Evolutionary conservation across 1,284 basidiomycete genomes (phyloP), one percentile per base, ranked within the genome.

Genomic region (Irpex sp.): DNA sequence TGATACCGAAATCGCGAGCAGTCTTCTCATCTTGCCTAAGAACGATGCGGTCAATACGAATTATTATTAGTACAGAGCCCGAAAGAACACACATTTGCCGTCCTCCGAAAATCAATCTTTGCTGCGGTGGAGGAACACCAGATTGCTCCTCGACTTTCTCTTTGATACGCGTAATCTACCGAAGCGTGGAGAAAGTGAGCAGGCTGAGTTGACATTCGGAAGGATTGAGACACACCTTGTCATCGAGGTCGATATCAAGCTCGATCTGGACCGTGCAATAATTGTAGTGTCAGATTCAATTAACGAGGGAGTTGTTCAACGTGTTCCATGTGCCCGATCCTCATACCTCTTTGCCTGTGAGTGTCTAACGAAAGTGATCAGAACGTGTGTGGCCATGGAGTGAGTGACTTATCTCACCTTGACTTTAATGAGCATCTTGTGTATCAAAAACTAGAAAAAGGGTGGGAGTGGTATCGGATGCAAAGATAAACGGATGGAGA

Each of bases 81-180:
- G 49, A 19, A 11, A 43, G 49, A 19, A 84, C 94, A 75, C 71
- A 98, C 97, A 99, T 92, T 73, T 98, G 97, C 75, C 97, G 89
- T 54, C 97, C 97, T 71, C 87, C 80, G 75, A 93, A 98, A 75
- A 99, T 99, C 70, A 99, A 78, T 64, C 97, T 88, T 76, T 99
- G 97, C 77, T 99, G 97, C 47, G 85, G 93, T 65, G 97, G 97
- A 15, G 97, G 97, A 57, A 99, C 97, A 71, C 97, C 97, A 49
- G 96, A 97, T 78, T 99, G 97, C 80, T 98, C 97, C 77, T 99
- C 97, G 36, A 99, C 95, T 76, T 94, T 93, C 83, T 98, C 96
- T 81, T 99, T 99, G 79, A 99, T 97, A 69, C 94, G 89, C 56
- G 87, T 83, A 74, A 98, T 95, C 96, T 97, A 37, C 54, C 17